Evolutionary conservation across 805 yeast species (phyloP).

Genomic region (Candida vaughaniae): DNA sequence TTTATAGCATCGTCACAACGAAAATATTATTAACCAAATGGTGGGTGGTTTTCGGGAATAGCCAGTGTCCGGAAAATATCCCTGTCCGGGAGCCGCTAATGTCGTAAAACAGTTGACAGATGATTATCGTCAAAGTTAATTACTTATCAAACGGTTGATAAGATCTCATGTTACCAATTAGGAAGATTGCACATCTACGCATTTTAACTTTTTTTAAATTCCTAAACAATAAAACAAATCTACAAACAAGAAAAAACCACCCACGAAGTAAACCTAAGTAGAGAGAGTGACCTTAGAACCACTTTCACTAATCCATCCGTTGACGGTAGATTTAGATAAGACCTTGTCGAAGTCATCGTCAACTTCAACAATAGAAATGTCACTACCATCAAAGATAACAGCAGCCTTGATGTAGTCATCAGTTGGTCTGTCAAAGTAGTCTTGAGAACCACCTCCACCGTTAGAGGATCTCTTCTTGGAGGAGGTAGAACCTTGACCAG

Average conservation of each 20-base stretch:
- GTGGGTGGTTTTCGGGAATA: too few relatives aligned
- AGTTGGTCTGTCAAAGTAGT: conserved; percentile 87
- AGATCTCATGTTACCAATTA: neutral
- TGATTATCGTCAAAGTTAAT: too few relatives aligned
- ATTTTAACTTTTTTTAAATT: neutral
- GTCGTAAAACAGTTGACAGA: too few relatives aligned
- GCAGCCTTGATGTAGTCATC: conserved; percentile 81
- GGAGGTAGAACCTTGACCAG: conserved; percentile 76
- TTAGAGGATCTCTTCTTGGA: conserved; percentile 13
- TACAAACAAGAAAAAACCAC: conserved; percentile 1
- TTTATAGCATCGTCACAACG: too few relatives aligned
- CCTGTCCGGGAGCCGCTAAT: too few relatives aligned
- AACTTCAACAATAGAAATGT: conserved; percentile 61
- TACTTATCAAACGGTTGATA: too few relatives aligned
- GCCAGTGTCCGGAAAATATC: too few relatives aligned
- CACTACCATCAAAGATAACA: conserved; percentile 63
- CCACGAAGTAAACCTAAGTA: conserved; percentile 6
- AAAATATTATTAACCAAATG: too few relatives aligned
- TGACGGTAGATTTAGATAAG: conserved; percentile 47
- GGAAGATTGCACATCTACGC: too few relatives aligned
- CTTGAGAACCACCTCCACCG: conserved; percentile 73
- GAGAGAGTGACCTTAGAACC: conserved; percentile 40
- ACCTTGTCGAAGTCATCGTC: conserved; percentile 54
- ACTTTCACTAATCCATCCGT: conserved; percentile 51
- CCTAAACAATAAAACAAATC: conserved; percentile 1